A percentile compares a stretch with the other conserved stretches of the same genome.
Conservation (phyloP, 2,329 filamentous ascomycete species). For the Chaetomium globosum region DNA sequence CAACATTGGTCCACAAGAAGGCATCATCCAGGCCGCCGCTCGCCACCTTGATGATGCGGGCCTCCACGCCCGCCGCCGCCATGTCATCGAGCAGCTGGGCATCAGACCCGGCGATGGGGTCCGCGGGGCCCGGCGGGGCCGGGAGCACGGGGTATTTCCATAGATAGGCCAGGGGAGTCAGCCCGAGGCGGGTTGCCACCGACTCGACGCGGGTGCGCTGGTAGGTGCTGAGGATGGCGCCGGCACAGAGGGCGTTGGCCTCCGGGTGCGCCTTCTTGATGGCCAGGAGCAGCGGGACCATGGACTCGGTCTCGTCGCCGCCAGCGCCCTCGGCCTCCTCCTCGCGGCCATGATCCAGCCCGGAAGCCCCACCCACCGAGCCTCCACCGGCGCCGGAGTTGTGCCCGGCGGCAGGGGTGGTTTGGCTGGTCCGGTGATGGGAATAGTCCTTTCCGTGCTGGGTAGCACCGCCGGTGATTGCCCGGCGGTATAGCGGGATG, state of each 20-base stretch:
- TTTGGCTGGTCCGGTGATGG: conserved; percentile 14
- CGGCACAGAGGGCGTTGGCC: conserved; percentile 83
- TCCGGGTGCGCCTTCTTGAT: conserved; percentile 72
- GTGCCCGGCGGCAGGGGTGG: background rate
- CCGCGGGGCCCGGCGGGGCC: conserved; percentile 40
- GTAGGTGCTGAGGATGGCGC: conserved; percentile 92
- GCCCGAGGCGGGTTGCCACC: conserved; percentile 78
- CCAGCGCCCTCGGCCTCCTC: conserved; percentile 20
- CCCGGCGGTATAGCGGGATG: conserved; percentile 79
- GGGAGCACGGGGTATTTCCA: conserved; percentile 88
- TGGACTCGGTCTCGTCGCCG: conserved; percentile 82
- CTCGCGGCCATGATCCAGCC: conserved; percentile 31
- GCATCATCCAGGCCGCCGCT: conserved; percentile 82
- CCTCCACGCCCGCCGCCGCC: conserved; percentile 74
- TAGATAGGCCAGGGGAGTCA: conserved; percentile 80
- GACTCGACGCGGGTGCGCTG: conserved; percentile 95
- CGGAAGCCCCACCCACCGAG: conserved; percentile 3
- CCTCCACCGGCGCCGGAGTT: conserved; percentile 3
- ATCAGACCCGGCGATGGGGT: conserved; percentile 40
- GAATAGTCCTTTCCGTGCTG: conserved; percentile 73
- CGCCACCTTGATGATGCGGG: conserved; percentile 93
- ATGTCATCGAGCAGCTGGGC: conserved; percentile 77
- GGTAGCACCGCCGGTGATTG: conserved; percentile 72
- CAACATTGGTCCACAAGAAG: conserved; percentile 80
- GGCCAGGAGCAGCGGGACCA: conserved; percentile 71